Conservation (phyloP, 768 basidiomycete genomes). For the Ramaria rubella region DNA sequence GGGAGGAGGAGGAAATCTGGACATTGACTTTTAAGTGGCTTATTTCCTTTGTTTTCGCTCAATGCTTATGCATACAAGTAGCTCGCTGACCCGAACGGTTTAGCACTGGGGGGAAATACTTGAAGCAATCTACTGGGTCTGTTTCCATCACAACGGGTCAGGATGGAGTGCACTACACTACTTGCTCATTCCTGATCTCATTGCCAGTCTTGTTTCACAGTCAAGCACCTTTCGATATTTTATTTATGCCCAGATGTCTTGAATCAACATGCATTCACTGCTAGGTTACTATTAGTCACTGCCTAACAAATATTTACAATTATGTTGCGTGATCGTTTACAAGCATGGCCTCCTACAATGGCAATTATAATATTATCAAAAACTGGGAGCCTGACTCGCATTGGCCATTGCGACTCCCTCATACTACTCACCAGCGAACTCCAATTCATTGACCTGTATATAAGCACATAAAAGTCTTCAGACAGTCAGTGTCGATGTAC, state of each 20-base stretch:
- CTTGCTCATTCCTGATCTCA: not conserved
- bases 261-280: not conserved
- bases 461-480: too few species aligned
- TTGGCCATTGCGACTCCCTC: too few species aligned
- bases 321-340: too few species aligned
- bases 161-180: constrained; percentile 71
- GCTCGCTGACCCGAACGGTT: constrained; percentile 73
- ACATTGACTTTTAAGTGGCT: constrained; percentile 93
- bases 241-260: not conserved
- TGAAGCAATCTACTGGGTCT: constrained; percentile 85
- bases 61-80: constrained; percentile 27
- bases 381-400: too few species aligned
- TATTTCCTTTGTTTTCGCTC: not conserved
- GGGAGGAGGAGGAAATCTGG: constrained; percentile 91
- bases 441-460: too few species aligned
- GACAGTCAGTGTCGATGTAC: too few species aligned
- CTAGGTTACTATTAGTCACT: not conserved
- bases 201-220: constrained; percentile 78
- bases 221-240: constrained; percentile 68
- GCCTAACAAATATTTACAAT: not conserved
- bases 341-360: too few species aligned
- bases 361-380: too few species aligned
- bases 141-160: constrained; percentile 78
- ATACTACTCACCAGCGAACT: too few species aligned
- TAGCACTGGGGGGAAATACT: constrained; percentile 68